Base-by-base conservation (phyloP, 192 early-diverging fungal genomes). In the Coemansia sp. region DNA sequence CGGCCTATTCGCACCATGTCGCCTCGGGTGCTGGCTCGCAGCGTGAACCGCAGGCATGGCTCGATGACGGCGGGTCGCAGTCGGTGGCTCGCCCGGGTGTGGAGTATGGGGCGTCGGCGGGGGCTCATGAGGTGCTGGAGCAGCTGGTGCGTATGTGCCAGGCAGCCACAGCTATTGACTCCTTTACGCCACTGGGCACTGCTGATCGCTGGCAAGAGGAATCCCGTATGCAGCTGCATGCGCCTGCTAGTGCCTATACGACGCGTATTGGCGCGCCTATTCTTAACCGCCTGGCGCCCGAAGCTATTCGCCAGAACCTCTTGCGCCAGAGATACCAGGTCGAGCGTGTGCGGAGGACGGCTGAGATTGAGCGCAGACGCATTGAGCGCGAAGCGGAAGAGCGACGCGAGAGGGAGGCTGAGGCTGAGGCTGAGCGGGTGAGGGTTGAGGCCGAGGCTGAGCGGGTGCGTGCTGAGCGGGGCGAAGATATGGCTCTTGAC, bases 121-220 rank as follows among this genome's bases (percentile, higher is more conserved):
- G 28, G 28, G 56, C 56, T n/a, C 56, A 58, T 7, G 56, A 18
- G 21, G 64, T 63, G 28, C 64, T 82, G 34, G 69, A 65, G 56
- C 63, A 67, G 70, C 74, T 82, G 23, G 26, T 76, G 35, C 73
- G 63, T 21, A 62, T 82, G 66, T 62, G 48, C 45, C 45, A 59
- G 34, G 79, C 79, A 0, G 57, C 43, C 36, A 59, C 86, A n/a
- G 71, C 85, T 2, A 80, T 94, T 21, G 90, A 93, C 42, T 80
- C 85, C 21, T 93, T 88, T 76, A 77, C 77, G 23, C 88, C 91
- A 2, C 73, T 86, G 69, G 85, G 86, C 16, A 92, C 91, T 2
- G 67, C 80, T 7, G 91, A 95, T 73, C 84, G 95, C 5, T 96
- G 94, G 94, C 80, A 85, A 31, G 92, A 98, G 72, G 95, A 95